Conservation (phyloP, 2,329 filamentous ascomycete genomes). For the Ascochyta viciae-villosae region DNA sequence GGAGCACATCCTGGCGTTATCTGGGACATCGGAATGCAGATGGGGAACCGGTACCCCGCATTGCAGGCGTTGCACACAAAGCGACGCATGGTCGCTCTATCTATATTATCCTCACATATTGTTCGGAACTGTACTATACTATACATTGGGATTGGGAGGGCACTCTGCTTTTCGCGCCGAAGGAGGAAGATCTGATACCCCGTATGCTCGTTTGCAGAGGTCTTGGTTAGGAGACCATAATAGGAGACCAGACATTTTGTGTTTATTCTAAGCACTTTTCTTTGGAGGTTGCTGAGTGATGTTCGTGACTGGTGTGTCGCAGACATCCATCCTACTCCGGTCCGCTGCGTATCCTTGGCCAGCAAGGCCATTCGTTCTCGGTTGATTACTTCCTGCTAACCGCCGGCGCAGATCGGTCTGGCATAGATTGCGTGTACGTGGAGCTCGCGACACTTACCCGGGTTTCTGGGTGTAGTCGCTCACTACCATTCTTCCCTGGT, state of each 20-base stretch:
- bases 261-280: not conserved
- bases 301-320: not conserved
- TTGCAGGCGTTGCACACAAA: conserved; percentile 6
- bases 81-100: conserved; percentile 4
- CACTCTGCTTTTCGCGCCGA: conserved; percentile 16
- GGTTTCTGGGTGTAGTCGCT: conserved; percentile 5
- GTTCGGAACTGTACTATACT: conserved; percentile 9
- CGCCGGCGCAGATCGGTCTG: not conserved
- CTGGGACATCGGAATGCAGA: conserved; percentile 7
- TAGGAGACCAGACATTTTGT: not conserved
- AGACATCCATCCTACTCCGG: not conserved
- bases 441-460: not conserved
- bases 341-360: not conserved
- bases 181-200: conserved; percentile 43
- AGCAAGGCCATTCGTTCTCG: not conserved
- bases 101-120: conserved; percentile 3
- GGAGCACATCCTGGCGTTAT: conserved; percentile 3
- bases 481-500: not conserved
- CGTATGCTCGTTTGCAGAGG: conserved; percentile 11
- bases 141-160: conserved; percentile 13
- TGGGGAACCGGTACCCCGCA: conserved; percentile 15
- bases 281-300: not conserved
- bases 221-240: conserved; percentile 4
- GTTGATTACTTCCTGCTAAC: not conserved
- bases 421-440: conserved; percentile 6